Conservation (phyloP, 805 yeast genomes). For the Candida maltosa region DNA sequence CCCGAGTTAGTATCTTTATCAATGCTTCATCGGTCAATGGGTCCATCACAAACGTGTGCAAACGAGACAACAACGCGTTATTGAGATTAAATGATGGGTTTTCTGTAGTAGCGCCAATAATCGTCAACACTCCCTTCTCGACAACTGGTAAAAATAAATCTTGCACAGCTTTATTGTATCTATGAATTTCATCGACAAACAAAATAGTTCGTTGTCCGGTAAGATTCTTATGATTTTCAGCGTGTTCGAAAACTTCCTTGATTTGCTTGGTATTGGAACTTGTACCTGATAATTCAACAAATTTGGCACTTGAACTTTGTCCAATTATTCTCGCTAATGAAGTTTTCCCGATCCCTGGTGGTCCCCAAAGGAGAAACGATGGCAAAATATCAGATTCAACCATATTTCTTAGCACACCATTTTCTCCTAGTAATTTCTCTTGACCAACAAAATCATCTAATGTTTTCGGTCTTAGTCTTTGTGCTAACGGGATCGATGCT, state of each 20-base stretch:
- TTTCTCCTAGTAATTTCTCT: constrained; percentile 34
- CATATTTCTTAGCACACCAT: constrained; percentile 35
- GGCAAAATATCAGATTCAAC: constrained; percentile 32
- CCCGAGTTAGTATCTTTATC: constrained; percentile 32
- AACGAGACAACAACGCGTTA: constrained; percentile 40
- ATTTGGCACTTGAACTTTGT: constrained; percentile 23
- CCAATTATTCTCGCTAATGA: constrained; percentile 40
- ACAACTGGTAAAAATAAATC: constrained; percentile 40
- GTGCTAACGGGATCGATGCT: constrained; percentile 34
- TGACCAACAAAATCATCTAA: constrained; percentile 41
- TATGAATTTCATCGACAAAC: constrained; percentile 42
- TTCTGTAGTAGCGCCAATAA: constrained; percentile 55
- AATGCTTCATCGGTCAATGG: constrained; percentile 29
- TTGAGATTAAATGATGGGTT: constrained; percentile 51
- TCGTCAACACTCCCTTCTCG: constrained; percentile 36
- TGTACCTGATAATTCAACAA: constrained; percentile 39
- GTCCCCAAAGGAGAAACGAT: constrained; percentile 42
- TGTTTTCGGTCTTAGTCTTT: constrained; percentile 34
- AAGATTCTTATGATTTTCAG: constrained; percentile 32
- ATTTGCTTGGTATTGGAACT: constrained; percentile 34
- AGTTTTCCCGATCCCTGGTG: constrained; percentile 45
- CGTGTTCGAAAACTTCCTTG: constrained; percentile 31
- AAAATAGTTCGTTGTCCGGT: constrained; percentile 40
- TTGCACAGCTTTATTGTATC: constrained; percentile 42
- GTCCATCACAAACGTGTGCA: constrained; percentile 45